These are phyloP conservation scores for Triticum timopheevii DNA, from an alignment of 176 grass and related monocot genomes.

Conservation along the genomic window DNA sequence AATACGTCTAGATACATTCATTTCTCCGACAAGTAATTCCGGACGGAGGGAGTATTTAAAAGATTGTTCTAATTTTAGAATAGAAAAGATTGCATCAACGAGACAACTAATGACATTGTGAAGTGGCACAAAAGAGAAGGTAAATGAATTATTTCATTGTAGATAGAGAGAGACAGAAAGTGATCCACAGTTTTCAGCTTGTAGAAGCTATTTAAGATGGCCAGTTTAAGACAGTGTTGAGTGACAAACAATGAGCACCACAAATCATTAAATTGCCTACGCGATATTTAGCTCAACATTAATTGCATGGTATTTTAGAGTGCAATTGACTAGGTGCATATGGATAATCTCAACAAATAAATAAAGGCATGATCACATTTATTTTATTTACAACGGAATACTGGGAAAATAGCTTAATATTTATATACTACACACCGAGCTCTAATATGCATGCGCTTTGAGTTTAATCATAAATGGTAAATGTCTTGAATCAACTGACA, in stretches of 20 bases:
- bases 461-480: background rate
- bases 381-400: background rate
- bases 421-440: background rate
- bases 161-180: background rate
- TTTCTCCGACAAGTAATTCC: no score
- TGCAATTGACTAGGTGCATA: background rate
- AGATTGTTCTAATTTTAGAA: conserved; percentile 3
- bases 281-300: background rate
- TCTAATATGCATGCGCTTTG: background rate
- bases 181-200: background rate
- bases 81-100: background rate
- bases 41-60: background rate
- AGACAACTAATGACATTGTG: background rate
- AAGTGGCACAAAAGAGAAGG: conserved; percentile 3
- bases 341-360: conserved; percentile 1
- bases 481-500: background rate
- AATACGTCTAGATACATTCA: no score
- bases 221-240: background rate
- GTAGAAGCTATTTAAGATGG: conserved; percentile 2
- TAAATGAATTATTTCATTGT: background rate
- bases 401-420: background rate
- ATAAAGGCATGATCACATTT: background rate
- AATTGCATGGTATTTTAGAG: background rate
- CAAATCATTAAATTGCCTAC: background rate
- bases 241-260: background rate